These are phyloP conservation scores for Sugiyamaella xylanicola DNA, from an alignment of 1,139 yeast genomes.

Conservation along the genomic window DNA sequence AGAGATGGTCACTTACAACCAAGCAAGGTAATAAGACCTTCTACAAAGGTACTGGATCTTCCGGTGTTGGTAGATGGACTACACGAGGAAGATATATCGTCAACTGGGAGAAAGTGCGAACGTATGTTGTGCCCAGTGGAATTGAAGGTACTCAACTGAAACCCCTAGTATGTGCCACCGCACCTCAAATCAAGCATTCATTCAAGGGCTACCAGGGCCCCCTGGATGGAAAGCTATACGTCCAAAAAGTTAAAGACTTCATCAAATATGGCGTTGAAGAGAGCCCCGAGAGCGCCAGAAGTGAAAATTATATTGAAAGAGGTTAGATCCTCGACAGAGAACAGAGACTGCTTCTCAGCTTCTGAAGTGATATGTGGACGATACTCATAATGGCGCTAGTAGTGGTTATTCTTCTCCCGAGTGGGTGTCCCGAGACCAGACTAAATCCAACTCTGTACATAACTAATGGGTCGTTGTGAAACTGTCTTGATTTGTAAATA, in stretches of 20 bases:
- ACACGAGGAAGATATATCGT: constrained; percentile 72
- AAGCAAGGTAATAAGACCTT: constrained; percentile 93
- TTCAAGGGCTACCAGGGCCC: constrained; percentile 73
- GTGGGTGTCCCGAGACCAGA: too few species aligned
- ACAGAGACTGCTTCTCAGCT: too few species aligned
- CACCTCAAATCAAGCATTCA: constrained; percentile 69
- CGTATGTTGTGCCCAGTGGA: constrained; percentile 77
- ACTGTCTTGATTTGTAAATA: constrained; percentile 14
- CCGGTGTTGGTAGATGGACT: constrained; percentile 86
- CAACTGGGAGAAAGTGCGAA: constrained; percentile 84
- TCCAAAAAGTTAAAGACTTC: constrained; percentile 72
- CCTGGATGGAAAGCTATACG: constrained; percentile 71
- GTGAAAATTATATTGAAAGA: constrained; percentile 36
- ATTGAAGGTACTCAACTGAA: constrained; percentile 51
- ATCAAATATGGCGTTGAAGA: constrained; percentile 65
- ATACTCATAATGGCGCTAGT: too few species aligned
- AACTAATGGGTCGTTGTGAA: too few species aligned
- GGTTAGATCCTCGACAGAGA: constrained; percentile 34
- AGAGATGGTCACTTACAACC: constrained; percentile 82
- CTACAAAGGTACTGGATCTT: constrained; percentile 94
- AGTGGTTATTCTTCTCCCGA: too few species aligned
- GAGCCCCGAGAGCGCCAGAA: constrained; percentile 34
- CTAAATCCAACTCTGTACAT: too few species aligned
- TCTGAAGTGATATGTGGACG: too few species aligned
- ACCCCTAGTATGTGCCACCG: constrained; percentile 72